Percentiles rank a stretch among this genome's conserved stretches.
These are phyloP conservation scores for Aureobasidium sp. DNA, from an alignment of 2,329 filamentous ascomycete species.

Conservation along the genomic window DNA sequence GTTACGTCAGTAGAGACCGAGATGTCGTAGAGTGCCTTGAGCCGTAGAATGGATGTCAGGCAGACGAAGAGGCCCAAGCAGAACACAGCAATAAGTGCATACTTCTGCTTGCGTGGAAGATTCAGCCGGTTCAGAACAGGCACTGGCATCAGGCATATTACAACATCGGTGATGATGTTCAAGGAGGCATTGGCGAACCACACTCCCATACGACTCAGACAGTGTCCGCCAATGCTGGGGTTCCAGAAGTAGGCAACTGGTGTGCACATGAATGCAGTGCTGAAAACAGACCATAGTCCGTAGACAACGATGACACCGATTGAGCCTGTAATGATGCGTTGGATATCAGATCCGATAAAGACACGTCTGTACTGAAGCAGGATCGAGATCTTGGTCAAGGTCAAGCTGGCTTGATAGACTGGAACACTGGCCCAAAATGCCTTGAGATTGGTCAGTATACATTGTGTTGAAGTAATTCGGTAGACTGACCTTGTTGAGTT, in stretches of 20 bases:
- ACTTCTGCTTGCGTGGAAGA: conserved; percentile 25
- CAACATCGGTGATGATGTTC: conserved; percentile 30
- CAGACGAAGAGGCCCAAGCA: conserved; percentile 26
- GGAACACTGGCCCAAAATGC: conserved; percentile 25
- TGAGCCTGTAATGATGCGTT: conserved; percentile 22
- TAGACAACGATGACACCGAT: conserved; percentile 27
- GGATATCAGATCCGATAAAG: conserved; percentile 33
- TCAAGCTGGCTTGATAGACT: conserved; percentile 32
- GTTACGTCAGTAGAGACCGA: conserved; percentile 20
- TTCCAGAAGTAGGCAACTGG: conserved; percentile 37
- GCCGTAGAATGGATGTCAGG: conserved; percentile 25
- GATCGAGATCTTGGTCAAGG: conserved; percentile 37
- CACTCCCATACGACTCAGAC: conserved; percentile 31
- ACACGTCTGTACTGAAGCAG: conserved; percentile 41
- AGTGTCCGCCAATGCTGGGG: conserved; percentile 24
- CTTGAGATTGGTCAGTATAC: neutral
- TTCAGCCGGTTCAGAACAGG: conserved; percentile 27
- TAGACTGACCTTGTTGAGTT: conserved; percentile 7
- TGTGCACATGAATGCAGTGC: conserved; percentile 32
- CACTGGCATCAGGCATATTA: conserved; percentile 27
- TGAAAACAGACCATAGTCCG: conserved; percentile 25
- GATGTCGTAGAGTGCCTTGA: conserved; percentile 23
- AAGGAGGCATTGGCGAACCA: conserved; percentile 35
- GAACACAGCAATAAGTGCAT: conserved; percentile 28
- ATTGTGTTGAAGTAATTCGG: neutral